Base-by-base conservation (phyloP, 805 yeast genomes). In the Maudiozyma bulderi region DNA sequence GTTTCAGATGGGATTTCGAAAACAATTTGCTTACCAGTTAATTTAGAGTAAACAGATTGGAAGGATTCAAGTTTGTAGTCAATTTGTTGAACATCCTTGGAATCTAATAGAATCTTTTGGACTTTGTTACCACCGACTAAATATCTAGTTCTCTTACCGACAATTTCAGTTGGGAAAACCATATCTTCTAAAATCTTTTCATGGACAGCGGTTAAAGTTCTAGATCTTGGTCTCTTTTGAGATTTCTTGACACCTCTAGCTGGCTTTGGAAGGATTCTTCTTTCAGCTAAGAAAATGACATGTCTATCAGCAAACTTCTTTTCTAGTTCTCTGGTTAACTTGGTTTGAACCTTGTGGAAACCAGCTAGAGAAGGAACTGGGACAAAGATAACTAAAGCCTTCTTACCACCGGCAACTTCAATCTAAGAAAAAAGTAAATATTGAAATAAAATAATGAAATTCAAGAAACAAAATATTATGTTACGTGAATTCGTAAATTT, bases 281-380 rank as follows among this genome's bases (percentile, higher is more conserved):
- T 88, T 82, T 91, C 98, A 72, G 97, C 98, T 73, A 91, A 83
- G 88, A 91, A 88, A 67, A 93, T 91, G 76, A 91, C 96, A 75
- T 93, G 97, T 75, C 95, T 86, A 84, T 91, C 99, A 73, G 97
- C 93, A 91, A 91, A 93, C 81, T 93, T 91, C 95, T 91, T 91
- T 81, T 91, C 99, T 75, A 91, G 86, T 82, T 91, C 99, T 80
- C 98, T 90, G 80, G 96, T 88, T 73, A 91, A 84, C 78, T 90
- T 86, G 68, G 81, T 80, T 82, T 91, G 99, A 70, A 91, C 95
- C 80, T 84, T 87, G 88, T 90, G 96, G 91, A 87, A 88, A 64
- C 84, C 83, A 62, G 81, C 68, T 72, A 89, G 82, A 67, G 86
- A 80, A 76, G 98, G 97, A 65, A 86, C 95, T 74, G 99, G 99